Evolutionary conservation across 2,329 filamentous ascomycete genomes (phyloP), one percentile per base, ranked within the genome.

Genomic region (Epichloe scottii): DNA sequence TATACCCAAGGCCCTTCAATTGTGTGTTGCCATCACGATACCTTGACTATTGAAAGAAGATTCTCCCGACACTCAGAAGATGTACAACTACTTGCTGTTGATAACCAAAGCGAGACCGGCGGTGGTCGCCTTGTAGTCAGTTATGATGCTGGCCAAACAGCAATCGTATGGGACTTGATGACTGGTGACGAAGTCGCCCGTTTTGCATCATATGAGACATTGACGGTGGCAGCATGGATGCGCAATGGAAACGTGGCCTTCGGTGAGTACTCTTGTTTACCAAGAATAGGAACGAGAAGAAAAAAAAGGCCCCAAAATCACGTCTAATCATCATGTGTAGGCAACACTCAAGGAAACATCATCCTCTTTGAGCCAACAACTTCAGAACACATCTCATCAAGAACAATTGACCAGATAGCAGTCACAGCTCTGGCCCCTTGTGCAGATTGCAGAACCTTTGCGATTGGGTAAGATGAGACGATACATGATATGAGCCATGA

Each of bases 111-210:
- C 66, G 90, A 96, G 58, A 73, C 82, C 54, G 90, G 90, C 3
- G 84, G 85, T 1, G 93, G 91, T 30, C 78, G 90, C 56, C 71
- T 95, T 54, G 89, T 95, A 2, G 88, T 95, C 55, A 97, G 89
- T 70, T 96, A 95, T 62, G 93, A 98, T 73, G 79, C 80, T 17
- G 85, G 88, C 38, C 87, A 91, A 66, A 95, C 88, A 1, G 89
- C 90, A 4, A 95, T 97, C 63, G 88, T 97, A 7, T 98, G 93
- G 93, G 91, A 98, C 68, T 76, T 96, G 54, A 82, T 94, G 71
- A 94, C 89, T 0, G 93, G 93, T 46, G 83, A 89, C 53, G 89
- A 96, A 67, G 78, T 96, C 53, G 84, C 91, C 39, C 80, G 90
- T n/a, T 97, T 97, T 70, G 84, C 85, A 23, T 93, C 90, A 0